Evolutionary conservation across 2,329 filamentous ascomycete species (phyloP), one percentile per base, ranked within the genome.

Genomic region (Colletotrichum sp.): DNA sequence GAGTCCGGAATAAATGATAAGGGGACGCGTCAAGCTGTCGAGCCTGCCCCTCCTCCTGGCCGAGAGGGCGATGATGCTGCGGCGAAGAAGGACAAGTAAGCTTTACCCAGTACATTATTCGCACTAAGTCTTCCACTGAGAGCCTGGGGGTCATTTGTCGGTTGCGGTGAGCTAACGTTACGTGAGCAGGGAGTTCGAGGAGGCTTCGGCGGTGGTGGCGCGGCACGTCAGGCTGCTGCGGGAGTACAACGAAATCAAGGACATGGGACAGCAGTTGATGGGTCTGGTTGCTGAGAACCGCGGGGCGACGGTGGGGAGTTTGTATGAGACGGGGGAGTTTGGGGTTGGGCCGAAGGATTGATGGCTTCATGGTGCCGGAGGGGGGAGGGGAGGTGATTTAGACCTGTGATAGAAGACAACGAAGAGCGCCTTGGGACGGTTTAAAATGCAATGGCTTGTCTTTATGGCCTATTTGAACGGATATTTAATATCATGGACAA

Each of bases 221-320:
- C 62, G 39, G n/a, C 75, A 77, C 34, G 66, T 77, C 39, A 62
- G 18, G 66, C 39, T 77, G 60, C 78, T 86, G 18, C 80, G 81
- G 36, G 79, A 83, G 52, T 86, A 86, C 80, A 86, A 86, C 79
- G 82, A 85, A 32, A 79, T 84, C 57, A 85, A 85, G 55, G 85
- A 86, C 32, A 80, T 84, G 10, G 83, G 81, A 5, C 84, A 86
- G 78, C 82, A 86, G 75, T 78, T 86, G 26, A 85, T 86, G 57
- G 84, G 85, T 6, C 77, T 86, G 15, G 79, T 86, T 8, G 85
- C 85, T 1, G 85, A 86, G 44, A 83, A 84, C 28, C 78, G 80
- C 1, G 81, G 82, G 6, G 80, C 84, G 2, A 80, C 81, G 1
- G 77, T 85, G 7, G 77, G 81, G 10, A 79, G 79, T 5, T 66